Base-by-base conservation (phyloP, 805 yeast genomes). In the Tetrapisispora phaffii region DNA sequence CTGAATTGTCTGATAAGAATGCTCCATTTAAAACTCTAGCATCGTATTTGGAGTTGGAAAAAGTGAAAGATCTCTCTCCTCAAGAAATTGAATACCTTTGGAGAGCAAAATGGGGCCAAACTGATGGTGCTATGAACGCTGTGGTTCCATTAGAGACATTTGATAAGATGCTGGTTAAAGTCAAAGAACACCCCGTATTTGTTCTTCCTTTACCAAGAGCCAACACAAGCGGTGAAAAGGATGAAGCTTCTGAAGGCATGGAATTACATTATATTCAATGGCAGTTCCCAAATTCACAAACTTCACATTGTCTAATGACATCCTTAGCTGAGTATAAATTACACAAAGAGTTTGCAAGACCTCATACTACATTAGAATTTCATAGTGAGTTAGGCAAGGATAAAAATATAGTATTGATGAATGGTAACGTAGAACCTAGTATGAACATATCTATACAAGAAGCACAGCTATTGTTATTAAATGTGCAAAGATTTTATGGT, bases 261-360 rank as follows among this genome's bases (percentile, higher is more conserved):
- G 98, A 93, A 66, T 73, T 93, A 67, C 97, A 93, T 59, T 87
- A 83, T 61, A 78, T 89, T 20, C 97, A 93, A 67, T 93, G 98
- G 98, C 73, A 79, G 17, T 85, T 87, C 61, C 89, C 83, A 13
- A 95, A 90, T 0, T 81, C 85, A 15, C 55, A 78, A 35, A 89
- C 97, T 2, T 72, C 85, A 1, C 96, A 93, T 66, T 86, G 95
- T 59, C 74, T 93, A 75, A 71, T 93, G 55, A 93, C 98, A 1
- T 80, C 96, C 0, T 73, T 93, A 51, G 89, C 93, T 1, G 97
- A 93, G 65, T 93, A 79, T 66, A 88, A 90, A 63, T 73, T 88
- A 24, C 96, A 90, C 59, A 78, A 77, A 45, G 97, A 90, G 59
- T 93, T 73, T 64, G 96, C 98, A 9, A 82, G 86, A 59, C 97